phyloP scores from a whole-genome alignment of 2,329 filamentous ascomycete genomes.

The Fusarium coffeatum region DNA sequence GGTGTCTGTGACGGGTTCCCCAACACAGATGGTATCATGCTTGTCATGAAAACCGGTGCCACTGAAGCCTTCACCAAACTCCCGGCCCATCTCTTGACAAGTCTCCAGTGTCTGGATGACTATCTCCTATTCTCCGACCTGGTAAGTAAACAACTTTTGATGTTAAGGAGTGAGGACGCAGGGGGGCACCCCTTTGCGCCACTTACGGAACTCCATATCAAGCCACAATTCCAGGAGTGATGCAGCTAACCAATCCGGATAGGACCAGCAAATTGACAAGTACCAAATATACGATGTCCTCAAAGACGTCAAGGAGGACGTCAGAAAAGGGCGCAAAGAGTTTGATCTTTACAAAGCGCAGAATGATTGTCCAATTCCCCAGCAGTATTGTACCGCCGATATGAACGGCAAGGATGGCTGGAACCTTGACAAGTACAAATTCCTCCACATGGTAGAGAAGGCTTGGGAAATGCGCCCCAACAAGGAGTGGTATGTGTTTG shows the following conservation, averaged over 20 bases:
- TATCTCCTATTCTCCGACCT: conserved; percentile 69
- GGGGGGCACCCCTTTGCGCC: not conserved
- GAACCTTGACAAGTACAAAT: conserved; percentile 72
- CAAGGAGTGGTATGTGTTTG: conserved; percentile 69
- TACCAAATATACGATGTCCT: conserved; percentile 58
- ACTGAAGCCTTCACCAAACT: conserved; percentile 66
- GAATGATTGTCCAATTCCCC: conserved; percentile 59
- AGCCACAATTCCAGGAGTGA: conserved; percentile 1
- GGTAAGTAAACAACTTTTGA: conserved; percentile 36
- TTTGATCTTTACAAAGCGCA: conserved; percentile 61
- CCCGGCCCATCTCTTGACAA: conserved; percentile 66
- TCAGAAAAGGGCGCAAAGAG: conserved; percentile 54
- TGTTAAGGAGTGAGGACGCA: not conserved
- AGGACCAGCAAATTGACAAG: conserved; percentile 63
- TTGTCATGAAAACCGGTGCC: conserved; percentile 70
- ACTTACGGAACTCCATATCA: conserved; percentile 13
- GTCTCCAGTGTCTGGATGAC: conserved; percentile 65
- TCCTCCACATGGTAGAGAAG: conserved; percentile 67
- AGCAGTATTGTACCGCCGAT: conserved; percentile 56
- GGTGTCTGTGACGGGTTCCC: conserved; percentile 56
- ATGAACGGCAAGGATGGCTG: conserved; percentile 54
- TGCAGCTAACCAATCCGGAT: conserved; percentile 15
- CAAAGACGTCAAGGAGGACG: conserved; percentile 52
- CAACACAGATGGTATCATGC: conserved; percentile 57
- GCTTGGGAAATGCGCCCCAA: conserved; percentile 65